phyloP scores from a whole-genome alignment of 73 alveolate genomes.

The Blepharisma stoltei region DNA sequence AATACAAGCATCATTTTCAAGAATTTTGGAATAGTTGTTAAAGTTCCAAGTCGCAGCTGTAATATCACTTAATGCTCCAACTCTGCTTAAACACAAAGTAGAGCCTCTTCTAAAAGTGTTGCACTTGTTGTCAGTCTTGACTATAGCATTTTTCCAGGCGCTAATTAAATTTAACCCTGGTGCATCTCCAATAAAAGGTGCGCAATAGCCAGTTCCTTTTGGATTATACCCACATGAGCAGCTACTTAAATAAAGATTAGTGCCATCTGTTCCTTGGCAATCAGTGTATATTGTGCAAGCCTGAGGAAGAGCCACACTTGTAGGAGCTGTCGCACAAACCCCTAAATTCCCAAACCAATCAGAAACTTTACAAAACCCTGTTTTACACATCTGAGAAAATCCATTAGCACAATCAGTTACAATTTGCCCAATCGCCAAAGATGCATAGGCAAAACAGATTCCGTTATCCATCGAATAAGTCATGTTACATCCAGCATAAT shows the following conservation, averaged over 20 bases:
- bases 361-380: background rate
- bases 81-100: no score
- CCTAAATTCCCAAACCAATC: slow-evolving; percentile 3
- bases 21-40: no score
- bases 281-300: background rate
- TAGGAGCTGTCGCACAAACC: slow-evolving; percentile 15
- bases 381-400: background rate
- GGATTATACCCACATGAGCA: slow-evolving; percentile 27
- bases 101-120: no score
- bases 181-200: slow-evolving; percentile 18
- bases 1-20: no score
- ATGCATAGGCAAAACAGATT: background rate
- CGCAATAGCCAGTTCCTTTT: slow-evolving; percentile 10
- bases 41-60: no score
- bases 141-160: no score
- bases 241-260: background rate
- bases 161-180: slow-evolving; percentile 18
- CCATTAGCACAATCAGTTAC: background rate
- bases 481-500: slow-evolving; percentile 3
- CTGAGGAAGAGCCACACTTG: background rate
- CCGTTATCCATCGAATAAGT: background rate
- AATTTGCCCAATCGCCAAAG: background rate
- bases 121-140: no score
- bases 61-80: no score
- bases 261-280: background rate